Conservation (phyloP, 495 filamentous ascomycete species). For the Filosporella fistucella region DNA sequence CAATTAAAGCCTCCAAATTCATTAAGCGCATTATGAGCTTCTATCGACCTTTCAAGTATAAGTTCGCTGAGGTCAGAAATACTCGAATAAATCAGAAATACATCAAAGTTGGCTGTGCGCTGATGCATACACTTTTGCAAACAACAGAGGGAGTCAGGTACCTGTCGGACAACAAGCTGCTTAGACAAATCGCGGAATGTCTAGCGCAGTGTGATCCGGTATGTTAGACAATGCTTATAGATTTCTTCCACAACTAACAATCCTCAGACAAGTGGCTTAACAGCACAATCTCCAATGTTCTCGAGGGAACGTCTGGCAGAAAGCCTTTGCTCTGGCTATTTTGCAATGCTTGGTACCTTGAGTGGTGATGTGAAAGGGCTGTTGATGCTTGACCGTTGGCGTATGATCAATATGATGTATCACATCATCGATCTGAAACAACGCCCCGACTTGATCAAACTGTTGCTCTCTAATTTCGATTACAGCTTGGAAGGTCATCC, state of each 20-base stretch:
- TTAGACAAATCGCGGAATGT: slow-evolving; percentile 92
- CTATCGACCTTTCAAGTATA: slow-evolving; percentile 93
- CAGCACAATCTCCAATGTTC: slow-evolving; percentile 83
- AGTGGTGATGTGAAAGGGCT: slow-evolving; percentile 78
- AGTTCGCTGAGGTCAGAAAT: slow-evolving; percentile 80
- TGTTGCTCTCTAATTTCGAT: slow-evolving; percentile 85
- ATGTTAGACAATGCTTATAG: slow-evolving; percentile 19
- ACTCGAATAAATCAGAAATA: slow-evolving; percentile 93
- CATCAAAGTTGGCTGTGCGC: slow-evolving; percentile 78
- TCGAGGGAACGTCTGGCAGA: slow-evolving; percentile 75
- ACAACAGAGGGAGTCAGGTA: slow-evolving; percentile 79
- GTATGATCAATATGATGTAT: slow-evolving; percentile 98
- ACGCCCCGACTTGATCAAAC: slow-evolving; percentile 83
- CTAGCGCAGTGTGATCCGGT: slow-evolving; percentile 82
- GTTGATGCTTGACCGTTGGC: slow-evolving; percentile 90
- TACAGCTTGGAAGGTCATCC: slow-evolving; percentile 83
- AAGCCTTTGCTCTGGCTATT: slow-evolving; percentile 87
- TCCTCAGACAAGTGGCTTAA: slow-evolving; percentile 74
- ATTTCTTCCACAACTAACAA: neutral
- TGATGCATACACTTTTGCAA: slow-evolving; percentile 81
- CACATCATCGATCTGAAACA: slow-evolving; percentile 89
- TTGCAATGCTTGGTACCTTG: slow-evolving; percentile 82
- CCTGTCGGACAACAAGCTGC: slow-evolving; percentile 84
- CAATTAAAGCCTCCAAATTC: slow-evolving; percentile 91
- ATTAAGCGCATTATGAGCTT: slow-evolving; percentile 92